Evolutionary conservation across 2,329 filamentous ascomycete genomes (phyloP), one percentile per base, ranked within the genome.

Genomic region (Cladorrhinum sp.): DNA sequence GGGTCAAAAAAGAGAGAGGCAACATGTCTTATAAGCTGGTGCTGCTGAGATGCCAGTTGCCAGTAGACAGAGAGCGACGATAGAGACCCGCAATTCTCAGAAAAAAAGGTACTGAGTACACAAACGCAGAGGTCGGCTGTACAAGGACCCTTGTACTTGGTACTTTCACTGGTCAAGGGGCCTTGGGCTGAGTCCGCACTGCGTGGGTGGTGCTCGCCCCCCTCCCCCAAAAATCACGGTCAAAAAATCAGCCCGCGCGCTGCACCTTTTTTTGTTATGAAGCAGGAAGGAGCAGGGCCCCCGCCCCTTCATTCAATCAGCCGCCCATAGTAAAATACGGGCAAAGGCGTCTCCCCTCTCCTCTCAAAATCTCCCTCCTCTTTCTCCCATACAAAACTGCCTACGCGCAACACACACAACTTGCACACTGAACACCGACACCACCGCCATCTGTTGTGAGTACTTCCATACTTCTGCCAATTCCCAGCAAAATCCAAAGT

Each of bases 301-400:
- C 72, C 71, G 70, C 71, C 70, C 72, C 72, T 75, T 73, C 79
- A 61, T 76, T 68, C 81, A 85, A 85, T 84, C 82, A 85, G 79
- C 80, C 80, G 70, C 79, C 79, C 82, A 82, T 81, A 84, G 82
- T 85, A 84, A 85, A 85, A 86, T 85, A 81, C 81, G 78, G 78
- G 77, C 77, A 77, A 76, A 76, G 76, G 77, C 75, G 75, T 77
- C 76, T 78, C 79, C 79, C 80, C 79, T 81, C 81, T 80, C 79
- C 74, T 78, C 78, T 78, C 67, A 71, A 76, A 75, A 64, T 73
- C 77, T 80, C 79, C 81, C 80, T 80, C 63, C 77, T 76, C 78
- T 77, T 36, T 69, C 66, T 82, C 81, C 79, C 82, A 85, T 84
- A 84, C 82, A 85, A 83, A 77, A 9, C 12, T 36, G 4, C 3